Evolutionary conservation across 176 grass and related monocot genomes (phyloP).

Genomic region (Panicum miliaceum): DNA sequence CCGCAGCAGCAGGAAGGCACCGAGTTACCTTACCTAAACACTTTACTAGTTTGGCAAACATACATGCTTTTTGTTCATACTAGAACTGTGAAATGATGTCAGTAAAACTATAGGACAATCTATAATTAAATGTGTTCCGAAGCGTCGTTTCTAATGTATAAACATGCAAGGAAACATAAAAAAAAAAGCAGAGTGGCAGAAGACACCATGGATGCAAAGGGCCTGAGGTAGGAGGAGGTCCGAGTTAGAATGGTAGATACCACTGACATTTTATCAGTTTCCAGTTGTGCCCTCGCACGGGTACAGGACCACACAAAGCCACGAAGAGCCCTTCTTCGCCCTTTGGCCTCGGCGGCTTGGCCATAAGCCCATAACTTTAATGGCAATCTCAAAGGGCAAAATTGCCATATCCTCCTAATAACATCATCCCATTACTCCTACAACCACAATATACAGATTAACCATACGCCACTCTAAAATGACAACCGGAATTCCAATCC

Average conservation of each 20-base stretch:
- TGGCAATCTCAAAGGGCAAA: conserved; percentile 29
- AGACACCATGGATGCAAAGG: not conserved
- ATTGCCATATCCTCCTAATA: conserved; percentile 15
- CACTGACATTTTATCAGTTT: conserved; percentile 45
- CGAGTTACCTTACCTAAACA: not conserved
- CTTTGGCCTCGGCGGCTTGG: not conserved
- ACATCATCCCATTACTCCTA: not conserved
- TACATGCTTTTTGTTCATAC: not conserved
- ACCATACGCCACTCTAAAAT: conserved; percentile 1
- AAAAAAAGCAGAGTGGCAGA: not conserved
- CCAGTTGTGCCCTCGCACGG: conserved; percentile 6
- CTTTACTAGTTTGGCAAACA: not conserved
- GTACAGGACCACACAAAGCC: not conserved
- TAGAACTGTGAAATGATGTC: not conserved
- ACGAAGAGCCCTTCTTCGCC: not conserved
- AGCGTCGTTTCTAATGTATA: not conserved
- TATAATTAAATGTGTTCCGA: not conserved
- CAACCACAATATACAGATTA: conserved; percentile 22
- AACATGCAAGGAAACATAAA: not conserved
- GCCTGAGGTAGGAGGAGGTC: no score
- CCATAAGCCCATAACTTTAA: not conserved
- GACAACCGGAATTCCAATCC: conserved; percentile 31
- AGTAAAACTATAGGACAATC: not conserved
- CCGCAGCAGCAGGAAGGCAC: no score
- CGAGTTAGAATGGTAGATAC: no score